These are phyloP conservation scores for Solanum ossicruentum DNA, from an alignment of 257 asterid genomes.

Conservation along the genomic window DNA sequence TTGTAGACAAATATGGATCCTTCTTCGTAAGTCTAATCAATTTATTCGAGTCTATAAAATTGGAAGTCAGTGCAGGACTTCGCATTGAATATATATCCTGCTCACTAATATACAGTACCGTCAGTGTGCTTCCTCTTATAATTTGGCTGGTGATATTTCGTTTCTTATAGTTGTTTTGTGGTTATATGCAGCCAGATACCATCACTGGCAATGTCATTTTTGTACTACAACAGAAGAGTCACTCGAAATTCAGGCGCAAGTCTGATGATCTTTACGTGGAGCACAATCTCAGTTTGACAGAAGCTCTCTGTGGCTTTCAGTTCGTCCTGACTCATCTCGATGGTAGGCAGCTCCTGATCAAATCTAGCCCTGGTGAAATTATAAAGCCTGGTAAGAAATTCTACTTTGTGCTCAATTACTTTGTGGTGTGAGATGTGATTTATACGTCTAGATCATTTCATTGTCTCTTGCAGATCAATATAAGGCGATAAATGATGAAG, in stretches of 20 bases:
- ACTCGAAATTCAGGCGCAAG: constrained; percentile 18
- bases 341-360: constrained; percentile 17
- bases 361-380: constrained; percentile 22
- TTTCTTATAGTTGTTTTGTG: not conserved
- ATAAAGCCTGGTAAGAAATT: constrained; percentile 17
- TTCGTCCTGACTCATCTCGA: constrained; percentile 26
- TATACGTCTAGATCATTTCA: not conserved
- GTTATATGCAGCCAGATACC: constrained; percentile 29
- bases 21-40: not conserved
- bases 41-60: not conserved
- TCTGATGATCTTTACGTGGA: constrained; percentile 19
- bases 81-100: not conserved
- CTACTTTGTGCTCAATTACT: not conserved
- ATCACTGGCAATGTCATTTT: constrained; percentile 10
- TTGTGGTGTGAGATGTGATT: not conserved
- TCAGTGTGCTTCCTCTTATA: not conserved
- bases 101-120: not conserved
- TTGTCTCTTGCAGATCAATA: constrained; percentile 14
- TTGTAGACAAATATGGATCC: not conserved
- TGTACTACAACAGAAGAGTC: constrained; percentile 18
- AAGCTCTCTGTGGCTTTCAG: constrained; percentile 25
- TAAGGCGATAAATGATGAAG: constrained; percentile 31
- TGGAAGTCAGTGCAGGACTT: not conserved
- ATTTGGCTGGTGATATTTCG: not conserved
- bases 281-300: constrained; percentile 13